Conservation (phyloP, 1,139 yeast species). For the Yarrowia galli region DNA sequence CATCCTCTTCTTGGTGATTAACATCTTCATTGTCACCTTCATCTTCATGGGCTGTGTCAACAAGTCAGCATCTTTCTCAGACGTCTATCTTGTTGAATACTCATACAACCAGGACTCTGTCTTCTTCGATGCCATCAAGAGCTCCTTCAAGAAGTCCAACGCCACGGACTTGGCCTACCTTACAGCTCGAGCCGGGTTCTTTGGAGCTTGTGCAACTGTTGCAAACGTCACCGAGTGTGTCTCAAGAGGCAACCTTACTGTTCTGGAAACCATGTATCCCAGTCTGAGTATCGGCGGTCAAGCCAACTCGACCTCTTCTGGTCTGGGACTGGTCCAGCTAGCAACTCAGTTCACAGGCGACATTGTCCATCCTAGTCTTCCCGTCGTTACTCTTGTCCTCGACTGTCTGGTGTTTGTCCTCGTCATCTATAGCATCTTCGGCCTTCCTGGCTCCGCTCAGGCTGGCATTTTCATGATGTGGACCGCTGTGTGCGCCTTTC, state of each 20-base stretch:
- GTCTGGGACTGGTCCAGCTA: slow-evolving; percentile 10
- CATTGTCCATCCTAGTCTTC: slow-evolving; percentile 25
- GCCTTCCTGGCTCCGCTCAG: neutral
- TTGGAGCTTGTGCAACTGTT: slow-evolving; percentile 14
- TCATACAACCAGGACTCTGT: slow-evolving; percentile 26
- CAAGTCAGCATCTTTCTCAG: slow-evolving; percentile 5
- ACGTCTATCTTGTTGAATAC: slow-evolving; percentile 23
- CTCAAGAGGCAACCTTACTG: slow-evolving; percentile 9
- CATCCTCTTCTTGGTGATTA: slow-evolving; percentile 15
- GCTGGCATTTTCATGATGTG: slow-evolving; percentile 24
- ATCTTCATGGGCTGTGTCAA: slow-evolving; percentile 33
- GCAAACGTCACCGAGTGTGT: slow-evolving; percentile 10
- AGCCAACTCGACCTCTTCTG: neutral
- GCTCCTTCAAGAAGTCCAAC: slow-evolving; percentile 7
- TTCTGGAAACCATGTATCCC: slow-evolving; percentile 14
- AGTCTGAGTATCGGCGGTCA: slow-evolving; percentile 9
- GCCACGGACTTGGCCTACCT: neutral
- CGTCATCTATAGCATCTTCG: slow-evolving; percentile 1
- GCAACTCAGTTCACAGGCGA: slow-evolving; percentile 32
- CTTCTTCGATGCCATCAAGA: slow-evolving; percentile 20
- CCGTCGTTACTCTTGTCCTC: slow-evolving; percentile 9
- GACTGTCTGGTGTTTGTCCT: slow-evolving; percentile 12
- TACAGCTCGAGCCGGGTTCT: slow-evolving; percentile 14
- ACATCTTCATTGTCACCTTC: slow-evolving; percentile 22
- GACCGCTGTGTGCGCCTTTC: slow-evolving; percentile 7